Base-by-base conservation (phyloP, 345 rosid species). In the Excoecaria cochinchinensis region DNA sequence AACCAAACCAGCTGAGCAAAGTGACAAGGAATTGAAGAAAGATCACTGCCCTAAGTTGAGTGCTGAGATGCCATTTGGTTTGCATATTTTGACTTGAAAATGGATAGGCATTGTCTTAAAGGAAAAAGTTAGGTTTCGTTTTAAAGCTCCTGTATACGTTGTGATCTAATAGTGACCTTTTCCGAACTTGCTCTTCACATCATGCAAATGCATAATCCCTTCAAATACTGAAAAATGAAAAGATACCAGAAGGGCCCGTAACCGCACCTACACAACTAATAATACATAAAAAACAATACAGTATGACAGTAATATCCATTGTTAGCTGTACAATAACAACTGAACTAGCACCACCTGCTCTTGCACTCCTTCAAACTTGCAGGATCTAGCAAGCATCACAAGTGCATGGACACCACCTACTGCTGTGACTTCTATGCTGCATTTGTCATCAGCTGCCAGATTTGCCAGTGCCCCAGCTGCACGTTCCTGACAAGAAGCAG, bases 401-500 rank as follows among this genome's bases (percentile, higher is more conserved):
- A 81, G 31, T 57, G 83, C 87, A 22, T 67, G 81, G 14, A 78
- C 77, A 63, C 84, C 84, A 42, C 83, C 82, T 52, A 75, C 82
- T 53, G 4, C 19, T 22, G 75, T 79, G 53, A 84, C 81, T 71
- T 84, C 83, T 67, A 70, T 57, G 81, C 83, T 79, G 58, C 87
- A 81, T 67, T 84, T 84, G 50, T 84, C 81, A 67, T 84, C 85
- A 40, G 84, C 83, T 8, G 83, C 87, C 73, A 84, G 72, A 79
- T 84, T 84, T 22, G 87, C 87, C 19, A 84, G 71, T 15, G 87
- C 84, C 58, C 87, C 87, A 59, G 87, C 83, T 13, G 87, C 87
- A 61, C 87, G 87, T 71, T 84, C 87, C 87, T 84, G 77, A 75
- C 1, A 71, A 69, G 5, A 67, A 58, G 24, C 59, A 61, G 8